Base-by-base conservation (phyloP, 2,329 filamentous ascomycete genomes). In the Cladophialophora carrionii region DNA sequence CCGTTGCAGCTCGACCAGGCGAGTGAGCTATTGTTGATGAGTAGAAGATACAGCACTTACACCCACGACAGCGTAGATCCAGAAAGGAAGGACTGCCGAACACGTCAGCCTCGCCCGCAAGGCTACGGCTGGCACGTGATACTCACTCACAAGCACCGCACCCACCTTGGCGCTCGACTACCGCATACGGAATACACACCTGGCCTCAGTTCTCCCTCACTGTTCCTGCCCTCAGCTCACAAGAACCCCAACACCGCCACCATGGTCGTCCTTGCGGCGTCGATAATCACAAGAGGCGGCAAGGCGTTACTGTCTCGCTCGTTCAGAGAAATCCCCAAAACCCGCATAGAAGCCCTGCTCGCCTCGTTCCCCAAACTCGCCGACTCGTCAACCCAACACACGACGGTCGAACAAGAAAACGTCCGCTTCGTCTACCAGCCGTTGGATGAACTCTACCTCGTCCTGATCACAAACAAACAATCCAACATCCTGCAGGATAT, bases 401-500 rank as follows among this genome's bases (percentile, higher is more conserved):
- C 95, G 31, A 99, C 91, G 5, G 93, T 98, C 74, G 95, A 99
- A 81, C 93, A 98, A 81, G 96, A 99, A 83, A 98, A 96, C 82
- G 95, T 99, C 75, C 94, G 95, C 82, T 99, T 97, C 77, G 95
- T 99, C 65, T 99, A 99, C 84, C 95, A 99, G 79, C 96, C 95
- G 66, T 86, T 99, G 70, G 96, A 99, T 81, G 96, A 99, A 83
- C 88, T 99, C 70, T 99, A 99, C 86, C 98, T 99, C 87, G 94
- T 99, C 71, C 88, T 99, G 75, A 98, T 99, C 80, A 99, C 96
- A 78, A 99, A 99, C 84, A 90, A 92, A 74, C 95, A 98, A 83
- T 98, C 94, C 79, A 99, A 99, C 81, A 99, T 99, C 72, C 86
- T 99, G 58, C 95, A 99, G 81, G 95, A 99, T 79, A 99, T 99